These are phyloP conservation scores for Tanacetum coccineum DNA, from an alignment of 129 eudicot species.

Conservation along the genomic window DNA sequence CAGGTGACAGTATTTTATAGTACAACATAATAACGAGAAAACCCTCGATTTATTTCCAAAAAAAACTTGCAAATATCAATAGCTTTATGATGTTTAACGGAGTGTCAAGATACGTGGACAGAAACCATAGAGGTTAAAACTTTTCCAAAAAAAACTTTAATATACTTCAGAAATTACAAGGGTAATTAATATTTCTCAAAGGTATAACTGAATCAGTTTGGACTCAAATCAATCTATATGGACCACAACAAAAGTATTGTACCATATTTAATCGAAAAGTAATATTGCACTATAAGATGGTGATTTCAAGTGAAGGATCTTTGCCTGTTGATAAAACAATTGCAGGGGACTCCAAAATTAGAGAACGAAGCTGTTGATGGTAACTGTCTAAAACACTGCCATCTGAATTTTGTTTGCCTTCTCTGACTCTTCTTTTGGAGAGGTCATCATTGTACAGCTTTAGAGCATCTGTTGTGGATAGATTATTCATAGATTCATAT, in stretches of 20 bases:
- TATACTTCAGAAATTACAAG: constrained; percentile 4
- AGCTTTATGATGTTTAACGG: neutral
- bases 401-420: constrained; percentile 30
- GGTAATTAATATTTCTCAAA: neutral
- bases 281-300: no score
- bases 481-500: constrained; percentile 41
- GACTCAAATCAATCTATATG: constrained; percentile 2
- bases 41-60: neutral
- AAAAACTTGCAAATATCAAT: no score
- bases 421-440: constrained; percentile 15
- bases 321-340: constrained; percentile 16
- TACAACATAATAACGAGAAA: neutral
- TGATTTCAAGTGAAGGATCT: neutral
- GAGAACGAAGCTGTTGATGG: constrained; percentile 39
- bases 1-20: neutral
- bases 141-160: neutral
- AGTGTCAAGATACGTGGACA: neutral
- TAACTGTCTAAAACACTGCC: constrained; percentile 31
- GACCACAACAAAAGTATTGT: neutral
- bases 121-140: neutral
- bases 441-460: constrained; percentile 43
- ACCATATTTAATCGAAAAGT: neutral
- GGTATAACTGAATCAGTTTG: neutral
- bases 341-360: constrained; percentile 47
- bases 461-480: constrained; percentile 50